Evolutionary conservation across 768 basidiomycete species (phyloP), one percentile per base, ranked within the genome.

Genomic region (Astraeus odoratus): DNA sequence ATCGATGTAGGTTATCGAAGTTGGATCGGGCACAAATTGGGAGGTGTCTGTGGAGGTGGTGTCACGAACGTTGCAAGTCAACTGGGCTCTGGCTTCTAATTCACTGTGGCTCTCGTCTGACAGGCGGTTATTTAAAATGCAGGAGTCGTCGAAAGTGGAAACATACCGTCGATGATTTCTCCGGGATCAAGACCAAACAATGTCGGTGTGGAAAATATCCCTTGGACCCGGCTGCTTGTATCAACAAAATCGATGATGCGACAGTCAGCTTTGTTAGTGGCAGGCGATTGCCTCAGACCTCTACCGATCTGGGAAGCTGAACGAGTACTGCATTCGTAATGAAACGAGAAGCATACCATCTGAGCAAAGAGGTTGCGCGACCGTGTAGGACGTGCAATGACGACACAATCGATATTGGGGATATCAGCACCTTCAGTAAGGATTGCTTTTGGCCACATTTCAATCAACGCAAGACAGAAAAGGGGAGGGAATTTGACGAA

Each of bases 381-480:
- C 20, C 86, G 76, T 2, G 94, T 97, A 15, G 94, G 94, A 16
- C 90, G 74, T 13, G 87, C 91, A 16, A 97, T 68, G 26, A 97
- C 61, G 8, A 97, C 76, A 50, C 93, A 96, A 56, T 98, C 94
- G 44, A 96, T 86, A 48, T 88, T 89, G 2, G 94, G 94, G 42
- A 97, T 90, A 67, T 98, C 94, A 16, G 92, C 80, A 3, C 93
- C 93, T 68, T 96, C 93, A 1, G 92, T 95, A 51, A 96, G 70
- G 39, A 96, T 86, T 18, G 90, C 90, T 64, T 18, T 53, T 23
- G 19, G 43, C 41, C 29, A 47, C 24, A 9, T 8, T 35, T 39
- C 25, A 8, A 26, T 24, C 10, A 43, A 22, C n/a, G 26, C 18
- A n/a, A n/a, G 29, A 4, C n/a, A n/a, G 30, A 33, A 2, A 39